Conservation (phyloP, 2,329 filamentous ascomycete species). For the Cordyceps cicadae region DNA sequence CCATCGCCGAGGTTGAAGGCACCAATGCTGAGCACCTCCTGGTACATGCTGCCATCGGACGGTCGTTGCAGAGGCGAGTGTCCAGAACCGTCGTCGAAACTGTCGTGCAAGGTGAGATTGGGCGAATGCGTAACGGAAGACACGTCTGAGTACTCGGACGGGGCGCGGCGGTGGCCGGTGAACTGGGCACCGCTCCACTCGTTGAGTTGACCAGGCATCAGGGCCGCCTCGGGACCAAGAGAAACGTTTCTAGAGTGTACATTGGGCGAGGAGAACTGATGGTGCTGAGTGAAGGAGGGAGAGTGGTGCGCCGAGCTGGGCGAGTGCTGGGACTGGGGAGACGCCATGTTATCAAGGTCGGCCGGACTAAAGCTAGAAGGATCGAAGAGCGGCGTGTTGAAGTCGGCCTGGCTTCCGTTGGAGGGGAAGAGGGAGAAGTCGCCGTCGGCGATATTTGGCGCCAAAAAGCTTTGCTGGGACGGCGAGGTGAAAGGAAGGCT, state of each 20-base stretch:
- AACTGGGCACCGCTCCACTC: slow-evolving; percentile 57
- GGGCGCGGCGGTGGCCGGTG: slow-evolving; percentile 71
- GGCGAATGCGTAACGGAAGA: slow-evolving; percentile 81
- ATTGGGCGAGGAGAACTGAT: slow-evolving; percentile 43
- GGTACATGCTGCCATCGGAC: slow-evolving; percentile 64
- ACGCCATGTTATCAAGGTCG: slow-evolving; percentile 47
- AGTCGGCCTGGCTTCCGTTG: slow-evolving; percentile 43
- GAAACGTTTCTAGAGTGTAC: slow-evolving; percentile 49
- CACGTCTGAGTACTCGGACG: slow-evolving; percentile 89
- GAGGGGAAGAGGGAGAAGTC: slow-evolving; percentile 59
- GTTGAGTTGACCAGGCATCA: slow-evolving; percentile 42
- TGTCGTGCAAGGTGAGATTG: slow-evolving; percentile 67
- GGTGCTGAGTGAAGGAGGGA: slow-evolving; percentile 46
- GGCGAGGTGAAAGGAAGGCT: slow-evolving; percentile 29
- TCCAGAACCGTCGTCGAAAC: slow-evolving; percentile 64
- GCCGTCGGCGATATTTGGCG: slow-evolving; percentile 41
- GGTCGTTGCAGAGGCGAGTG: slow-evolving; percentile 75
- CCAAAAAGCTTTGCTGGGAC: slow-evolving; percentile 38
- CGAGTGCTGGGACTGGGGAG: slow-evolving; percentile 47
- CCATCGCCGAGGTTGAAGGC: slow-evolving; percentile 77
- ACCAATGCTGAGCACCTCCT: slow-evolving; percentile 69
- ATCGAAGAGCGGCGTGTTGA: slow-evolving; percentile 54
- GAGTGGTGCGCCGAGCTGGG: slow-evolving; percentile 47
- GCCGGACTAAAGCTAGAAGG: slow-evolving; percentile 34
- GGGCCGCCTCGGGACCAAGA: slow-evolving; percentile 48